A percentile compares a stretch with the other conserved stretches of the same genome.
These are phyloP conservation scores for Botrytis sinoallii DNA, from an alignment of 2,329 filamentous ascomycete species.

Conservation along the genomic window DNA sequence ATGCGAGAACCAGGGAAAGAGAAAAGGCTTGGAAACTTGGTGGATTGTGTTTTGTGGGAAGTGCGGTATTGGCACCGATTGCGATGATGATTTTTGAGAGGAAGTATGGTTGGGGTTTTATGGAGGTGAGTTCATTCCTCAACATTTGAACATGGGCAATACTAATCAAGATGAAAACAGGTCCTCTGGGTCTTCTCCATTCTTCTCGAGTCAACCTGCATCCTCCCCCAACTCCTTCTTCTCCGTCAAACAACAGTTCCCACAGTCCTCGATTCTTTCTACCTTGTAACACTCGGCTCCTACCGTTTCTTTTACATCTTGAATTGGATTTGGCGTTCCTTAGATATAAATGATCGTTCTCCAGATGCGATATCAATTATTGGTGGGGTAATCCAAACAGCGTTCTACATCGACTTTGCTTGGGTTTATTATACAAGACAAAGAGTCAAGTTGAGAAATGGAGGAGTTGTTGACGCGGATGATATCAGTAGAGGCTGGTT, in stretches of 20 bases:
- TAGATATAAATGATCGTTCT: slow-evolving; percentile 57
- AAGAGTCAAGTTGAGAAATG: slow-evolving; percentile 85
- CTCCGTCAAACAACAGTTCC: slow-evolving; percentile 93
- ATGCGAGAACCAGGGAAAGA: slow-evolving; percentile 80
- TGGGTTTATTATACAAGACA: slow-evolving; percentile 96
- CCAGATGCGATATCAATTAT: slow-evolving; percentile 73
- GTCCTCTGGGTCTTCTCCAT: slow-evolving; percentile 85
- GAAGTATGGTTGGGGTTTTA: slow-evolving; percentile 47
- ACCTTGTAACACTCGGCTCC: slow-evolving; percentile 80
- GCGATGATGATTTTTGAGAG: slow-evolving; percentile 65
- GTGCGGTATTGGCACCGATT: slow-evolving; percentile 67
- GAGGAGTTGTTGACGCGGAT: slow-evolving; percentile 85
- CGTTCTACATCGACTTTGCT: slow-evolving; percentile 88
- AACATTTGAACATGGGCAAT: neutral
- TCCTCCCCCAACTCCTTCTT: slow-evolving; percentile 86
- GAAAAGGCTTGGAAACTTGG: slow-evolving; percentile 95
- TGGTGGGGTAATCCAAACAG: slow-evolving; percentile 86
- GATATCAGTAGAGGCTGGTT: slow-evolving; percentile 85
- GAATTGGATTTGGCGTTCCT: slow-evolving; percentile 77
- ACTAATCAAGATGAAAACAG: slow-evolving; percentile 44
- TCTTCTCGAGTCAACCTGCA: slow-evolving; percentile 85
- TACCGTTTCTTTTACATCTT: slow-evolving; percentile 88
- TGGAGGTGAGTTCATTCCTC: slow-evolving; percentile 43
- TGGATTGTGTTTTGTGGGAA: slow-evolving; percentile 62
- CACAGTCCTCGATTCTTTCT: slow-evolving; percentile 95